Evolutionary conservation across 306 rosid species (phyloP).

Genomic region (Carpinus fangiana): DNA sequence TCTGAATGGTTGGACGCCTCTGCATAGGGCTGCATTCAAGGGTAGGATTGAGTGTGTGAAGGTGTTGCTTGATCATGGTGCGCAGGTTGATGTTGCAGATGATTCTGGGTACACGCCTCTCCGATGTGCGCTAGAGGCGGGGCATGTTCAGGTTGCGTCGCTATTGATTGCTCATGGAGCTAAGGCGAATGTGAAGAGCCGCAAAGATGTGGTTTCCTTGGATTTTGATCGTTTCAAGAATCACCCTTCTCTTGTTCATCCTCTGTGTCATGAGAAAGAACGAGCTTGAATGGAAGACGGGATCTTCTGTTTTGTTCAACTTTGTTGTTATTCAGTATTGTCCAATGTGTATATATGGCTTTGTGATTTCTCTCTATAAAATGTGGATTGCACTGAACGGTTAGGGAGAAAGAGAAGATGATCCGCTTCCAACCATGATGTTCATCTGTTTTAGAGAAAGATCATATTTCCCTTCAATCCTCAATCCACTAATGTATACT

Average conservation of each 20-base stretch:
- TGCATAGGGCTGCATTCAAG: slow-evolving; percentile 89
- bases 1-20: slow-evolving; percentile 85
- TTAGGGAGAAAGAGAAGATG: neutral
- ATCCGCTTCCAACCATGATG: slow-evolving; percentile 5
- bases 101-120: slow-evolving; percentile 69
- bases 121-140: slow-evolving; percentile 69
- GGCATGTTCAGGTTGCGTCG: slow-evolving; percentile 60
- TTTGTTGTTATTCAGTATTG: neutral
- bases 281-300: neutral
- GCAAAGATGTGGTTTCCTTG: slow-evolving; percentile 24
- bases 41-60: slow-evolving; percentile 67
- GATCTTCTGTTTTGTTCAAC: neutral
- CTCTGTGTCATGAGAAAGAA: slow-evolving; percentile 20
- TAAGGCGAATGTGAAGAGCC: slow-evolving; percentile 30
- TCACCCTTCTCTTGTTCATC: slow-evolving; percentile 28
- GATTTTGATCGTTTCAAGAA: slow-evolving; percentile 28
- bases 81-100: slow-evolving; percentile 58
- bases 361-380: neutral
- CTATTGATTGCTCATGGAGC: slow-evolving; percentile 60
- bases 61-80: slow-evolving; percentile 63
- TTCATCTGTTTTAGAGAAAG: slow-evolving; percentile 2
- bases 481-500: neutral
- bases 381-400: slow-evolving; percentile 12
- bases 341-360: neutral
- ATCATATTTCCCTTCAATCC: neutral